Percentiles rank a stretch among this genome's conserved stretches.
Evolutionary conservation across 2,329 filamentous ascomycete species (phyloP).

Genomic region (Cladophialophora immunda): DNA sequence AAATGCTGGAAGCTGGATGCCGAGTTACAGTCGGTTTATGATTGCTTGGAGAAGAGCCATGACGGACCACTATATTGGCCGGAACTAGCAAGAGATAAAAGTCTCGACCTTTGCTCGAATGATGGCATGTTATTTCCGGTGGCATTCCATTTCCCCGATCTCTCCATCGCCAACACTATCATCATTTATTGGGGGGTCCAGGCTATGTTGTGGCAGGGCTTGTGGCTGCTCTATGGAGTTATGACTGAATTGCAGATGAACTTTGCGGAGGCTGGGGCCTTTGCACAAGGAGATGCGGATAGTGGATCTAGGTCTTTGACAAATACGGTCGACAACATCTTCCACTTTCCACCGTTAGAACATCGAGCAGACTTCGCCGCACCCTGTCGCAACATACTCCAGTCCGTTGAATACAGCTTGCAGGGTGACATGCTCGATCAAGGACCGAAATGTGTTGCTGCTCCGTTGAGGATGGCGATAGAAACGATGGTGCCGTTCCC

Average conservation of each 20-base stretch:
- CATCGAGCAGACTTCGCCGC: slow-evolving; percentile 42
- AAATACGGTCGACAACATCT: slow-evolving; percentile 21
- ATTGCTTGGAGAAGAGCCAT: slow-evolving; percentile 38
- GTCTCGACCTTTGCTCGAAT: slow-evolving; percentile 22
- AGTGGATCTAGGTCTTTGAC: slow-evolving; percentile 3
- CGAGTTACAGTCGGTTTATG: slow-evolving; percentile 42
- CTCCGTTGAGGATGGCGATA: slow-evolving; percentile 42
- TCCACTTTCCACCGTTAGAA: slow-evolving; percentile 40
- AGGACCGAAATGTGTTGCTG: slow-evolving; percentile 34
- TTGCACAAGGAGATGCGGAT: background rate
- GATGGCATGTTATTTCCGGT: slow-evolving; percentile 44
- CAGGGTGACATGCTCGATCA: slow-evolving; percentile 39
- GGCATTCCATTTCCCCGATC: slow-evolving; percentile 44
- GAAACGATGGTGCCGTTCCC: slow-evolving; percentile 34
- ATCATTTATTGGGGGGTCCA: slow-evolving; percentile 47
- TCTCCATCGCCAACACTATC: slow-evolving; percentile 43
- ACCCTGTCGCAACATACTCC: slow-evolving; percentile 47
- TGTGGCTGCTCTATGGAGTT: slow-evolving; percentile 45
- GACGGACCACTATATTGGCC: slow-evolving; percentile 46
- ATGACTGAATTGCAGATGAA: slow-evolving; percentile 33
- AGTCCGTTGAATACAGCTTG: slow-evolving; percentile 48
- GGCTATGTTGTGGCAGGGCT: slow-evolving; percentile 47
- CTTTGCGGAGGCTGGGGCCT: slow-evolving; percentile 14
- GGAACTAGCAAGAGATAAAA: slow-evolving; percentile 35
- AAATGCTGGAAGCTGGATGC: slow-evolving; percentile 45